Percentiles rank a stretch among this genome's conserved stretches.
Evolutionary conservation across 345 rosid species (phyloP).

Genomic region (Acer saccharum): DNA sequence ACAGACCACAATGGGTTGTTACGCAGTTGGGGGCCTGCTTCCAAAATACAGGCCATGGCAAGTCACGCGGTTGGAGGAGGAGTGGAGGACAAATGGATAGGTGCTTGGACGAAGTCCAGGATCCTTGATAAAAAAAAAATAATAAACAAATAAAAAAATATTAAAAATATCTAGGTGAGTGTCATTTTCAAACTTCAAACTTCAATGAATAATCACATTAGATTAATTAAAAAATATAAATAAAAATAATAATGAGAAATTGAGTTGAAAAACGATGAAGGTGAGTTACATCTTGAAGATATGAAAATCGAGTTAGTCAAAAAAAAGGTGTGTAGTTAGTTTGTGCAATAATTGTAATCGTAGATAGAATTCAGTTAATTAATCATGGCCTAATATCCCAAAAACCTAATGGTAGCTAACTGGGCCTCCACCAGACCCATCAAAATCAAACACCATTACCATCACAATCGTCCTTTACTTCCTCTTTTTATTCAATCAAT

Average conservation of each 20-base stretch:
- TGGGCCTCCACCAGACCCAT: not conserved
- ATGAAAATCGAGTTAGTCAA: not conserved
- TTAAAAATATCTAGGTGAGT: too few relatives aligned
- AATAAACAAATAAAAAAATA: too few relatives aligned
- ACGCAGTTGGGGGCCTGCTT: too few relatives aligned
- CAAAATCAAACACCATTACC: slow-evolving; percentile 11
- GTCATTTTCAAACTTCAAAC: too few relatives aligned
- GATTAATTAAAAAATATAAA: not conserved
- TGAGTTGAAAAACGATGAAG: not conserved
- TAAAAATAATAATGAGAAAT: not conserved
- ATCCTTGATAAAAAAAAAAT: too few relatives aligned
- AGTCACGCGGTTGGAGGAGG: too few relatives aligned
- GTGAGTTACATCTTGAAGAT: slow-evolving; percentile 2
- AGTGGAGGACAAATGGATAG: too few relatives aligned
- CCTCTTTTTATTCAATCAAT: not conserved
- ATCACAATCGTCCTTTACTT: not conserved
- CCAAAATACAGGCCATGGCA: too few relatives aligned
- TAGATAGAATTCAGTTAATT: not conserved
- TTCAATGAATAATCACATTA: not conserved
- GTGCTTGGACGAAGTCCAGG: too few relatives aligned
- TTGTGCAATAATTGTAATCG: not conserved
- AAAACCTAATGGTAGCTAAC: slow-evolving; percentile 1
- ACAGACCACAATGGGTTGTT: too few relatives aligned
- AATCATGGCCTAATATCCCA: slow-evolving; percentile 3
- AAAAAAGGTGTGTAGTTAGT: not conserved